Evolutionary conservation across 2,329 filamentous ascomycete species (phyloP), one percentile per base, ranked within the genome.

Genomic region (Cytospora mali): DNA sequence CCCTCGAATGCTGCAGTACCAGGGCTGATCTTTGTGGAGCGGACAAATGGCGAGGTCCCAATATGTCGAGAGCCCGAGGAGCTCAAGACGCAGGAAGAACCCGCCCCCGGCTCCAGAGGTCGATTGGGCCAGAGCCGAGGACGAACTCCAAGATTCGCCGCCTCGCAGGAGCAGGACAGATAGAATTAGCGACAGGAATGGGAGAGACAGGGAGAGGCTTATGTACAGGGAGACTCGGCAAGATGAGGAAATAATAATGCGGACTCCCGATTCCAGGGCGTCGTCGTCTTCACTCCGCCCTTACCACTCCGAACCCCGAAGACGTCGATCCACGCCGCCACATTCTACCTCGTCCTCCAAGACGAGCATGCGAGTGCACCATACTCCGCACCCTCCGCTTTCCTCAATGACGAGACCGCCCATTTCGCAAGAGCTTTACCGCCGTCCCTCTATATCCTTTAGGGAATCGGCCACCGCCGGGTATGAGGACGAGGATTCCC

Each of bases 1-100:
- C 35, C n/a, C 52, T 51, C 65, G 67, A 58, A 69, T 68, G 68
- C 62, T 51, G 64, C 55, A 61, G 55, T 62, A 62, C 48, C 64
- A 62, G 65, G 70, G 71, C 71, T 71, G 67, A 68, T 67, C 62
- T 62, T 65, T 64, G 58, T 23, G 52, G 35, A 48, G 52, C 33
- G 64, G 67, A 69, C 70, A 71, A 73, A 75, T 75, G 71, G 72
- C 71, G 63, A 70, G 70, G 62, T 64, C 68, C 56, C 66, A 70
- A 62, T 66, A 69, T 62, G 66, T 67, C 66, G 67, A 67, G 51
- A 69, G 69, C 66, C 68, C 70, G 53, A 67, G 65, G 55, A 69
- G 65, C 63, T 63, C 68, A 29, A 68, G 69, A 65, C 68, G 68
- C 49, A 69, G 65, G 66, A 68, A 66, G 66, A 65, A 67, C 61